Conservation (phyloP, 2,329 filamentous ascomycete species). For the Penicillium paneum region DNA sequence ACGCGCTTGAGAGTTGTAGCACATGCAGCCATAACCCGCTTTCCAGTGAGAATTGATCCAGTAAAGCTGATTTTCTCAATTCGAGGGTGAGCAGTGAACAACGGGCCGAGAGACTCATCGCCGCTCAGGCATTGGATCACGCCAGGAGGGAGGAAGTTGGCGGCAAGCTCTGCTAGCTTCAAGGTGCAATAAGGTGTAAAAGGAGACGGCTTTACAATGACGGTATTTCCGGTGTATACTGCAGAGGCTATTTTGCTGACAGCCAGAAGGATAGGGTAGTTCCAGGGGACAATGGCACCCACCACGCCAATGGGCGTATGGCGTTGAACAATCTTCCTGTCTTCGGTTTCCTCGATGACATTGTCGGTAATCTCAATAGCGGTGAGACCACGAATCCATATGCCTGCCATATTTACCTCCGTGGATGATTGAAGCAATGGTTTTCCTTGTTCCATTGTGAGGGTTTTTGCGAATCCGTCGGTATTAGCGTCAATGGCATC, state of each 20-base stretch:
- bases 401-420: constrained; percentile 28
- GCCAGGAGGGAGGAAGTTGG: constrained; percentile 53
- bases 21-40: constrained; percentile 50
- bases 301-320: constrained; percentile 42
- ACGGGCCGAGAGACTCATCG: constrained; percentile 53
- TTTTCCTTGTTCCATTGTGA: constrained; percentile 46
- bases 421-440: constrained; percentile 28
- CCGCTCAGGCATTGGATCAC: constrained; percentile 57
- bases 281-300: constrained; percentile 61
- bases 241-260: constrained; percentile 52
- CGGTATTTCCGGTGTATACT: constrained; percentile 52
- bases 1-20: constrained; percentile 54
- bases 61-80: constrained; percentile 60
- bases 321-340: constrained; percentile 32
- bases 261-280: constrained; percentile 47
- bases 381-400: constrained; percentile 22
- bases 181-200: constrained; percentile 54
- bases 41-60: constrained; percentile 52
- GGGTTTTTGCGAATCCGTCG: constrained; percentile 37
- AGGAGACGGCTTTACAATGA: constrained; percentile 55
- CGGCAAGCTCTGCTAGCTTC: constrained; percentile 52
- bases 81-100: constrained; percentile 53
- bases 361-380: constrained; percentile 45
- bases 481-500: constrained; percentile 35
- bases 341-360: constrained; percentile 49